phyloP scores from a whole-genome alignment of 2,329 filamentous ascomycete genomes.

The Phialemoniopsis sp. region DNA sequence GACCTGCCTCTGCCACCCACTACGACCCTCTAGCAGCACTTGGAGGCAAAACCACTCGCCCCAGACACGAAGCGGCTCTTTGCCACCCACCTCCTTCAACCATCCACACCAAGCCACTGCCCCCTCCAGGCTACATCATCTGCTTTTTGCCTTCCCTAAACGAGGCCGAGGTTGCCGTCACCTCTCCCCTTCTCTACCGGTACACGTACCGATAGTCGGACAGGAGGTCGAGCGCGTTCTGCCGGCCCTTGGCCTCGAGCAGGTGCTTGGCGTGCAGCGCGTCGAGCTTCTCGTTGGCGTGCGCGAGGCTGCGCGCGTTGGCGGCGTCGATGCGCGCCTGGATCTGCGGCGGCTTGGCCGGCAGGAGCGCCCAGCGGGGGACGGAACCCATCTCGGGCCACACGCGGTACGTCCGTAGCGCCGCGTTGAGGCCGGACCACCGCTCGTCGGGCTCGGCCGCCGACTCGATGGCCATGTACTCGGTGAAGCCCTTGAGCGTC shows the following conservation, averaged over 20 bases:
- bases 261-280: background rate
- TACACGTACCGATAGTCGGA: background rate
- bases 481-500: constrained; percentile 7
- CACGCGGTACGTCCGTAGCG: background rate
- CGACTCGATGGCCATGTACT: constrained; percentile 11
- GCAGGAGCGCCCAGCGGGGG: background rate
- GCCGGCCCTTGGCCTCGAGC: background rate
- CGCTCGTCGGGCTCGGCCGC: constrained; percentile 4
- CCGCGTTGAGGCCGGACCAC: background rate
- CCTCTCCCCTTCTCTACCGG: no score
- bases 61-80: no score
- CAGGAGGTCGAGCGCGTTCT: background rate
- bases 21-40: no score
- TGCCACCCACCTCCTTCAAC: no score
- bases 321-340: background rate
- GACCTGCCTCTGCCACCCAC: no score
- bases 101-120: no score
- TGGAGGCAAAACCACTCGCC: no score
- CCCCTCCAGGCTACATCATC: no score
- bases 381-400: background rate
- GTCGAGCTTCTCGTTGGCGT: background rate
- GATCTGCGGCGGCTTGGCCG: background rate
- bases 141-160: no score
- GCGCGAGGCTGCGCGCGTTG: background rate
- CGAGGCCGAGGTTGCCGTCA: no score